phyloP scores from a whole-genome alignment of 495 filamentous ascomycete genomes.

The Hamigera avellanea region DNA sequence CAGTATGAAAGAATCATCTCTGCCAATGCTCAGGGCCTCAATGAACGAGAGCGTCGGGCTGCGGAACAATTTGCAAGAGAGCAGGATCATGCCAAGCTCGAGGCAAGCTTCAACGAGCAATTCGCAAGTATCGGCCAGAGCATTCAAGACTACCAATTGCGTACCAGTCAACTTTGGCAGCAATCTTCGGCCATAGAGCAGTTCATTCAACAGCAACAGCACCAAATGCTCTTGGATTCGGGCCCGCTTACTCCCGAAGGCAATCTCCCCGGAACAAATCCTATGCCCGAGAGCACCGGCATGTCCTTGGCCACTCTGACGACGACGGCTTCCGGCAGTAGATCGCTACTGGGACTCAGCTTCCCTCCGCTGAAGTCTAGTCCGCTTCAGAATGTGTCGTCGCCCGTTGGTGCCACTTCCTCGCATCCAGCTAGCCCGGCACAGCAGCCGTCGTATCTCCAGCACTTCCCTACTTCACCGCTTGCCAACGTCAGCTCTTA shows the following conservation, averaged over 20 bases:
- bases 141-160: constrained; percentile 36
- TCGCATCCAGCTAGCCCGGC: constrained; percentile 31
- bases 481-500: constrained; percentile 19
- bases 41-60: constrained; percentile 61
- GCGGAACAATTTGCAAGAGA: constrained; percentile 55
- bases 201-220: constrained; percentile 30
- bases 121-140: constrained; percentile 31
- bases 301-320: constrained; percentile 15
- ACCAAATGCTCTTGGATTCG: constrained; percentile 32
- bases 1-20: constrained; percentile 69
- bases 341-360: constrained; percentile 29
- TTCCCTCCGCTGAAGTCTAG: constrained; percentile 29
- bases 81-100: constrained; percentile 49
- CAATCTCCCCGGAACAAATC: constrained; percentile 35
- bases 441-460: constrained; percentile 21
- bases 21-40: constrained; percentile 61
- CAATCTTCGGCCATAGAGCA: constrained; percentile 36
- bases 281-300: constrained; percentile 18
- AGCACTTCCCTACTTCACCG: constrained; percentile 28
- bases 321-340: constrained; percentile 20
- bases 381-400: constrained; percentile 28
- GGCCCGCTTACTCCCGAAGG: constrained; percentile 38
- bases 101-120: constrained; percentile 35
- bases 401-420: constrained; percentile 19
- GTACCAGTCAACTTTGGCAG: constrained; percentile 36